These are phyloP conservation scores for Aspergillus floridensis DNA, from an alignment of 2,329 filamentous ascomycete genomes.

Conservation along the genomic window DNA sequence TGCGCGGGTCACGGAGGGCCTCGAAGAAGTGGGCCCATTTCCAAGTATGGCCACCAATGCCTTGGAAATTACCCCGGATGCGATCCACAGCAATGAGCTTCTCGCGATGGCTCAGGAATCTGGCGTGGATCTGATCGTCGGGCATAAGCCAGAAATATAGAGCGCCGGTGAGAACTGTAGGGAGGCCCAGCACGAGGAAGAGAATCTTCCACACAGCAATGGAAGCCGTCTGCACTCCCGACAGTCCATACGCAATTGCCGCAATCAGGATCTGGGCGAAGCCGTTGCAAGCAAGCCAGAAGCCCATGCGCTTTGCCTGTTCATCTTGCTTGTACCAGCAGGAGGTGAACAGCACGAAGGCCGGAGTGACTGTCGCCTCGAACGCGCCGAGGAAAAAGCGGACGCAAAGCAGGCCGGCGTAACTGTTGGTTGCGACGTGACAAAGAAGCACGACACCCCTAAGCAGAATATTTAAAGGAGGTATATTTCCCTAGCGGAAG, in stretches of 20 bases:
- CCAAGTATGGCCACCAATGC: conserved; percentile 12
- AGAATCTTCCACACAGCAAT: not conserved
- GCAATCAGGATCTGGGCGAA: conserved; percentile 13
- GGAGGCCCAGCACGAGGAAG: conserved; percentile 15
- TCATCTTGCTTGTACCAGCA: conserved; percentile 16
- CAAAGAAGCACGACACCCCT: conserved; percentile 23
- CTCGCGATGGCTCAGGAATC: conserved; percentile 15
- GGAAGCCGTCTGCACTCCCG: not conserved
- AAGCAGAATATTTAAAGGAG: conserved; percentile 32
- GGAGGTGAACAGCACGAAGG: conserved; percentile 15
- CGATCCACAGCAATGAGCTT: conserved; percentile 13
- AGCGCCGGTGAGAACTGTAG: conserved; percentile 8
- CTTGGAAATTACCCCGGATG: conserved; percentile 16
- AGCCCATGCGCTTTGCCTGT: conserved; percentile 14
- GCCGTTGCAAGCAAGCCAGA: conserved; percentile 18
- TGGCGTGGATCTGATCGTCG: conserved; percentile 6
- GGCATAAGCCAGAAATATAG: conserved; percentile 14
- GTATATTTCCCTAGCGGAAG: conserved; percentile 51
- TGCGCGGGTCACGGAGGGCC: conserved; percentile 12
- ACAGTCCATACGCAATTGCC: conserved; percentile 14
- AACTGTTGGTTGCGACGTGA: conserved; percentile 16
- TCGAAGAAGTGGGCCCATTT: conserved; percentile 16
- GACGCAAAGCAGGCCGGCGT: conserved; percentile 17
- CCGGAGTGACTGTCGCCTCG: conserved; percentile 15
- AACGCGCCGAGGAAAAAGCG: conserved; percentile 21